Evolutionary conservation across 805 yeast species (phyloP).

Genomic region (Metschnikowia similis): DNA sequence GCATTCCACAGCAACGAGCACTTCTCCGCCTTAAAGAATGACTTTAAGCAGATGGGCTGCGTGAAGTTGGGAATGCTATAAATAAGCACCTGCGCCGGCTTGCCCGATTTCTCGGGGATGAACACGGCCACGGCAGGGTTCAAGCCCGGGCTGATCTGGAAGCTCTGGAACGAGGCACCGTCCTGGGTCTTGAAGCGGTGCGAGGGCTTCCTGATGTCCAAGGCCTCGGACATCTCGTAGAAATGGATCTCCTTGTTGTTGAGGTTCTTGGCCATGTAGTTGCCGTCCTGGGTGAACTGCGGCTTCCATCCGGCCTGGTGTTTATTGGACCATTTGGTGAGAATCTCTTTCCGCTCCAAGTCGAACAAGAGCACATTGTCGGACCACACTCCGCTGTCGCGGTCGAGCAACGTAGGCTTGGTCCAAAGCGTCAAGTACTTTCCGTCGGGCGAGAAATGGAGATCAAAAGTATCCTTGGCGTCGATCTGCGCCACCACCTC

Average conservation of each 20-base stretch:
- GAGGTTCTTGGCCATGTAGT: slow-evolving; percentile 55
- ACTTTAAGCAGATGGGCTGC: slow-evolving; percentile 79
- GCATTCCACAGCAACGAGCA: slow-evolving; percentile 92
- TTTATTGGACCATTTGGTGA: slow-evolving; percentile 67
- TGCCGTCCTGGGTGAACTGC: slow-evolving; percentile 84
- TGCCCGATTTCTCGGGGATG: slow-evolving; percentile 79
- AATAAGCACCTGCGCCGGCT: slow-evolving; percentile 84
- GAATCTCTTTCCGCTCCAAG: slow-evolving; percentile 39
- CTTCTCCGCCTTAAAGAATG: slow-evolving; percentile 92
- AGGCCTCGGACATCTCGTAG: slow-evolving; percentile 43
- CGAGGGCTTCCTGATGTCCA: slow-evolving; percentile 45
- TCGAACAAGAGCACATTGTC: slow-evolving; percentile 80
- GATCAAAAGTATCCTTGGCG: slow-evolving; percentile 67
- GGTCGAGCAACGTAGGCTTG: slow-evolving; percentile 63
- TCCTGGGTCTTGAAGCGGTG: slow-evolving; percentile 50
- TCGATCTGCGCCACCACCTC: slow-evolving; percentile 44
- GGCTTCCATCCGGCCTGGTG: slow-evolving; percentile 89
- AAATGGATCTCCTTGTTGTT: slow-evolving; percentile 65
- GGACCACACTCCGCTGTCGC: slow-evolving; percentile 67
- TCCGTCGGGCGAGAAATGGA: slow-evolving; percentile 87
- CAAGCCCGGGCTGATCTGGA: slow-evolving; percentile 78
- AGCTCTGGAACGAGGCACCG: slow-evolving; percentile 47
- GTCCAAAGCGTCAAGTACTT: slow-evolving; percentile 84
- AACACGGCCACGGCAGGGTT: slow-evolving; percentile 89
- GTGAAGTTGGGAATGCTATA: slow-evolving; percentile 72